Percentiles rank a stretch among this genome's conserved stretches.
Conservation (phyloP, 1,284 basidiomycete species). For the Ceratobasidium sp. region DNA sequence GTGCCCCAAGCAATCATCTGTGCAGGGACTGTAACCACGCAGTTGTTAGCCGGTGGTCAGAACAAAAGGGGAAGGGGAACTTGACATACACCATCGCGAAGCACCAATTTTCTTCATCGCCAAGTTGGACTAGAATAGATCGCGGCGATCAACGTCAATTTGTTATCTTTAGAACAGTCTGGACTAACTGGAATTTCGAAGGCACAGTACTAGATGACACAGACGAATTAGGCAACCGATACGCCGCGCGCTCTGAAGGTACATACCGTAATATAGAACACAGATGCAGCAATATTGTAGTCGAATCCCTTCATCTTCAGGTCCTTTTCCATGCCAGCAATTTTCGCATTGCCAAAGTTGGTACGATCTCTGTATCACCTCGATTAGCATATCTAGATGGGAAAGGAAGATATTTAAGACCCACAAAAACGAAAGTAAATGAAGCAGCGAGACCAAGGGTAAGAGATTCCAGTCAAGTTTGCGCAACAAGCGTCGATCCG, state of each 20-base stretch:
- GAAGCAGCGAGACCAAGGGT: slow-evolving; percentile 38
- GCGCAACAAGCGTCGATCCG: slow-evolving; percentile 30
- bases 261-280: slow-evolving; percentile 39
- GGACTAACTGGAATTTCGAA: slow-evolving; percentile 19
- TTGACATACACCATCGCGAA: slow-evolving; percentile 10
- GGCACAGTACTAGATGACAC: slow-evolving; percentile 7
- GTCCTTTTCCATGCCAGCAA: slow-evolving; percentile 37
- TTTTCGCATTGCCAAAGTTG: slow-evolving; percentile 34
- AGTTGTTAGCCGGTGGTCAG: neutral
- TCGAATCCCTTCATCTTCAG: slow-evolving; percentile 39
- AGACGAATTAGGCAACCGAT: neutral
- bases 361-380: slow-evolving; percentile 18
- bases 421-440: slow-evolving; percentile 41
- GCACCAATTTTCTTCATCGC: slow-evolving; percentile 17
- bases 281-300: slow-evolving; percentile 38
- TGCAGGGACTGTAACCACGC: neutral
- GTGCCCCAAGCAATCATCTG: slow-evolving; percentile 38
- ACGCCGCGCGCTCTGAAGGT: neutral
- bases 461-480: slow-evolving; percentile 42
- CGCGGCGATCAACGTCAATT: neutral
- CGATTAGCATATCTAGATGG: neutral
- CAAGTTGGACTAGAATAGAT: slow-evolving; percentile 10
- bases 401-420: neutral
- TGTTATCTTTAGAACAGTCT: neutral
- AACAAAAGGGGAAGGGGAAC: neutral